These are phyloP conservation scores for Lagenidium giganteum DNA, from an alignment of 352 stramenopile genomes.

Conservation along the genomic window DNA sequence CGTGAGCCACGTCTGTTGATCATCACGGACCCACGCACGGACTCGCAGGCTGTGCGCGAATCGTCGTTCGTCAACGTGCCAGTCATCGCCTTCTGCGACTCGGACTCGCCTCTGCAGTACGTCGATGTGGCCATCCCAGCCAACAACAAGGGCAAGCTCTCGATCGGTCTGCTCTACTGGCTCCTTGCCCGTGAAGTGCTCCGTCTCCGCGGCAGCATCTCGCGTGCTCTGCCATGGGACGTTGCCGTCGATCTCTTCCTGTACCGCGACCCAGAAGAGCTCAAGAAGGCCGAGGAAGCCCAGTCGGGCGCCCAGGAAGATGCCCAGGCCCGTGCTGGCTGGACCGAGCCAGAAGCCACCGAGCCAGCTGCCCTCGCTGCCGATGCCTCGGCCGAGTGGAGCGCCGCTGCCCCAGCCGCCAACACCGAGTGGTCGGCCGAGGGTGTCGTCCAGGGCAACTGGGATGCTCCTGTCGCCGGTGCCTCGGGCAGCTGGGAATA, in stretches of 20 bases:
- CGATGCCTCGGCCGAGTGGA: slow-evolving; percentile 60
- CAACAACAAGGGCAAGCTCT: slow-evolving; percentile 99
- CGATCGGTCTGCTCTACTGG: slow-evolving; percentile 99
- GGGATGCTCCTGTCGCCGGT: slow-evolving; percentile 45
- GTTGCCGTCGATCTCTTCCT: slow-evolving; percentile 99
- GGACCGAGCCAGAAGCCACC: slow-evolving; percentile 55
- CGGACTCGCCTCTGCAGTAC: slow-evolving; percentile 98
- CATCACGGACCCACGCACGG: slow-evolving; percentile 98
- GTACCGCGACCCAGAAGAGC: slow-evolving; percentile 99
- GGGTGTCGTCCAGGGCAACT: slow-evolving; percentile 42
- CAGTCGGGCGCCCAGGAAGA: slow-evolving; percentile 85
- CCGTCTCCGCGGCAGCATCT: slow-evolving; percentile 96
- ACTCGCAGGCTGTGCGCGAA: slow-evolving; percentile 97
- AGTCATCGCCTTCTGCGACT: slow-evolving; percentile 99
- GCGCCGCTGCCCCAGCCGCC: slow-evolving; percentile 24
- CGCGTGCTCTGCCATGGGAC: slow-evolving; percentile 93
- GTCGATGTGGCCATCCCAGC: slow-evolving; percentile 99
- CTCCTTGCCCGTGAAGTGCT: slow-evolving; percentile 98
- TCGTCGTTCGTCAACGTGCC: slow-evolving; percentile 99
- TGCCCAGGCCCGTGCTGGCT: slow-evolving; percentile 57
- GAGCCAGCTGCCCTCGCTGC: slow-evolving; percentile 55
- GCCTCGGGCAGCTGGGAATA: slow-evolving; percentile 79
- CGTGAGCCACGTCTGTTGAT: slow-evolving; percentile 98
- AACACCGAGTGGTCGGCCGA: slow-evolving; percentile 81
- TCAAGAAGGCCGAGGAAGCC: slow-evolving; percentile 99